Evolutionary conservation across 345 rosid genomes (phyloP).

Genomic region (Syzygium oleosum): DNA sequence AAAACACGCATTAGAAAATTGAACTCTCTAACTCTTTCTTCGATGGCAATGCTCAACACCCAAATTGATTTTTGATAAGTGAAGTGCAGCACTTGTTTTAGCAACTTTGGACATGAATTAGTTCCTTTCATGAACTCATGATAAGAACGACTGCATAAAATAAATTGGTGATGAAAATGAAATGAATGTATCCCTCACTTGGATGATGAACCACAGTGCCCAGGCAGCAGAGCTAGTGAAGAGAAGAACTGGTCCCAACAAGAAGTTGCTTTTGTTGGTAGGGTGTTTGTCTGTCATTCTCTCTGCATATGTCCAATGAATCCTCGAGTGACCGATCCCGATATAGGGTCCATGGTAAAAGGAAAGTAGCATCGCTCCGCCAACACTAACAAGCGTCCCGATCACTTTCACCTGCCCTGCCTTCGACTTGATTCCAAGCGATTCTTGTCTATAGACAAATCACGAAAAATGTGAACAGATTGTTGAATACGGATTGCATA

Average conservation of each 20-base stretch:
- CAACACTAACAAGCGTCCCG: slow-evolving; percentile 73
- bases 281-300: slow-evolving; percentile 10
- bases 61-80: rapidly evolving
- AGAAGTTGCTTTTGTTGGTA: slow-evolving; percentile 19
- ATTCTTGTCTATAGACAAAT: slow-evolving; percentile 51
- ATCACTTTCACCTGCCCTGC: slow-evolving; percentile 74
- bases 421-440: slow-evolving; percentile 36
- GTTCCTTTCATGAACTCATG: neutral
- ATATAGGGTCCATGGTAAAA: slow-evolving; percentile 70
- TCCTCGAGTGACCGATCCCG: slow-evolving; percentile 48
- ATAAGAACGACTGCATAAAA: too few species aligned
- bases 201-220: slow-evolving; percentile 78
- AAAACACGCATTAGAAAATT: neutral
- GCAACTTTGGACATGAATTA: neutral
- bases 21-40: neutral
- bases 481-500: neutral
- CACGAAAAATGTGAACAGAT: neutral
- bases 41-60: neutral
- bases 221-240: slow-evolving; percentile 51
- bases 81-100: neutral
- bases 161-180: neutral
- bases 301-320: slow-evolving; percentile 69
- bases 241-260: slow-evolving; percentile 52
- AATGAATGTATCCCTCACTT: slow-evolving; percentile 23
- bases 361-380: slow-evolving; percentile 86